phyloP scores from a whole-genome alignment of 2,329 filamentous ascomycete species.

The Aspergillus fumigatus region DNA sequence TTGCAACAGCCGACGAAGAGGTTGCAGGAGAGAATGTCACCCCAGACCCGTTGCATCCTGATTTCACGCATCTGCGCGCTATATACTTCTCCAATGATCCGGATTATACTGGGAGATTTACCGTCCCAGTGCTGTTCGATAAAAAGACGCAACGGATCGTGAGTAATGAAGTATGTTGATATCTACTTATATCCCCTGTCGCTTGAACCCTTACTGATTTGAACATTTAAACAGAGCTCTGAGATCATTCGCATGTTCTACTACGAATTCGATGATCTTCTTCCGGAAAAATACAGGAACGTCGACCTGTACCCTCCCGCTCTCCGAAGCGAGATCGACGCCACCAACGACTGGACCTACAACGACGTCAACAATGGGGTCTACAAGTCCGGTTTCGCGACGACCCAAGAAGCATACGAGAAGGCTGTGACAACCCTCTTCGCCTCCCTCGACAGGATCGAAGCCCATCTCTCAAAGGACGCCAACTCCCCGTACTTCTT shows the following conservation, averaged over 20 bases:
- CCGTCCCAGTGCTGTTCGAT: constrained; percentile 77
- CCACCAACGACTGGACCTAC: constrained; percentile 77
- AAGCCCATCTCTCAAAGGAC: constrained; percentile 59
- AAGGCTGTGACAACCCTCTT: constrained; percentile 69
- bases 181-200: background rate
- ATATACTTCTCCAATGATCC: constrained; percentile 73
- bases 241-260: constrained; percentile 93
- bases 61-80: constrained; percentile 68
- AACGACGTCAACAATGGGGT: constrained; percentile 52
- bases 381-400: constrained; percentile 71
- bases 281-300: constrained; percentile 55
- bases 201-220: background rate
- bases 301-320: constrained; percentile 64
- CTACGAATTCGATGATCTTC: constrained; percentile 69
- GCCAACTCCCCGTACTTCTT: constrained; percentile 63
- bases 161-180: constrained; percentile 68
- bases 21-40: constrained; percentile 52
- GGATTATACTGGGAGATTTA: constrained; percentile 73
- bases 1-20: constrained; percentile 62
- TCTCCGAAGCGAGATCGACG: constrained; percentile 67
- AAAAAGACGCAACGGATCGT: constrained; percentile 69
- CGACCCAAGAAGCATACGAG: constrained; percentile 77
- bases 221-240: constrained; percentile 45
- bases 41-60: constrained; percentile 58
- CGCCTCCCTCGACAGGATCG: constrained; percentile 68